phyloP scores from a whole-genome alignment of 2,329 filamentous ascomycete species.

The Fusarium praegraminearum region DNA sequence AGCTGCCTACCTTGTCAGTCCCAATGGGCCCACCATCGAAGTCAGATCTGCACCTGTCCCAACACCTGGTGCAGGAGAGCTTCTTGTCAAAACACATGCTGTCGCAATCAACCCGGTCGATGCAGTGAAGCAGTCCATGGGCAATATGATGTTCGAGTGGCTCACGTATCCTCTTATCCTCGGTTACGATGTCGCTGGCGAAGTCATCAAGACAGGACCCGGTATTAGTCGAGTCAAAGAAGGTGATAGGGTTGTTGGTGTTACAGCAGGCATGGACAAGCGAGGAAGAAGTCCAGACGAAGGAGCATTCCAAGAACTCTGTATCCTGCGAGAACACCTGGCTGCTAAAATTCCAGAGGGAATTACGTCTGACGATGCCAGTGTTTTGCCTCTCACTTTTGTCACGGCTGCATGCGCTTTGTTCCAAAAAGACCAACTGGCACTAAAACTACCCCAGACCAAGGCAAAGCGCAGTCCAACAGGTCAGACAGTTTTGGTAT shows the following conservation, averaged over 20 bases:
- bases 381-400: not conserved
- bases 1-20: slow-evolving; percentile 4
- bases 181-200: slow-evolving; percentile 3
- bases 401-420: not conserved
- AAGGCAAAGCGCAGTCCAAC: fast-evolving
- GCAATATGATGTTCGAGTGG: slow-evolving; percentile 29
- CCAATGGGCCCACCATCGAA: not conserved
- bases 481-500: not conserved
- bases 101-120: slow-evolving; percentile 3
- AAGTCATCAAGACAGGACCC: not conserved
- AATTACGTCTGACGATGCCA: not conserved
- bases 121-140: slow-evolving; percentile 18
- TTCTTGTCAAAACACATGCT: not conserved
- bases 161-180: slow-evolving; percentile 14
- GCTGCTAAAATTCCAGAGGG: fast-evolving
- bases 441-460: not conserved
- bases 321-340: slow-evolving; percentile 2
- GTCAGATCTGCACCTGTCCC: not conserved
- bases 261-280: slow-evolving; percentile 10
- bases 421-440: slow-evolving; percentile 5
- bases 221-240: not conserved
- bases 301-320: slow-evolving; percentile 1
- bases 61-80: not conserved
- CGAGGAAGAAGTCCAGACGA: not conserved
- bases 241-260: not conserved